Conservation (phyloP, 148 eudicot genomes). For the Hydrangea macrophylla region DNA sequence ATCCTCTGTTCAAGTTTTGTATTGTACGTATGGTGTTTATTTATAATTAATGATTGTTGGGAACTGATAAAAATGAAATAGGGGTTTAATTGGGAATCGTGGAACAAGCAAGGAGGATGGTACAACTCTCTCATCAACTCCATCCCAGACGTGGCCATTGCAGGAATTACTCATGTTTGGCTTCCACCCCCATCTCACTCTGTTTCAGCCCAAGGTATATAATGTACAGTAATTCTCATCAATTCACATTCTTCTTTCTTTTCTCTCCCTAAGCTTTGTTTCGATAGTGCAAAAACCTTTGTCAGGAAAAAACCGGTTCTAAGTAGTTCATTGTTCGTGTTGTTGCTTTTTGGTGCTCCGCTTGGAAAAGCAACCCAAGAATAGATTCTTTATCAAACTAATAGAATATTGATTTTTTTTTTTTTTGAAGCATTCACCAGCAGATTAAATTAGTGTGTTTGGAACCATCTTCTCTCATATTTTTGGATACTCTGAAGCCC, state of each 20-base stretch:
- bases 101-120: constrained; percentile 57
- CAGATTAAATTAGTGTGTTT: too few relatives aligned
- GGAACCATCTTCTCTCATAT: background rate
- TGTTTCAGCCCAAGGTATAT: constrained; percentile 58
- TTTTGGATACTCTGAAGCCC: background rate
- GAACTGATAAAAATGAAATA: too few relatives aligned
- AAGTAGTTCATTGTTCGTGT: background rate
- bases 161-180: constrained; percentile 79
- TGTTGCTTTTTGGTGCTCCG: background rate
- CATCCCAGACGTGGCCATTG: constrained; percentile 49
- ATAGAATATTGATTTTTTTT: too few relatives aligned
- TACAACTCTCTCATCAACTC: constrained; percentile 46
- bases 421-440: too few relatives aligned
- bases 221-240: background rate
- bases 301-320: too few relatives aligned
- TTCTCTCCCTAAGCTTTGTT: background rate
- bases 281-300: background rate
- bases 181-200: constrained; percentile 82
- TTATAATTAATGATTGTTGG: too few relatives aligned
- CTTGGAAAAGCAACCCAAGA: background rate
- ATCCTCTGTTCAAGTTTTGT: too few relatives aligned
- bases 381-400: too few relatives aligned
- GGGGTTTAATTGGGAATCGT: constrained; percentile 85
- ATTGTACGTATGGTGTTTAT: too few relatives aligned
- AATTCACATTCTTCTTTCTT: background rate